Base-by-base conservation (phyloP, 1,139 yeast genomes). In the Yamadazyma kanchanaburiensis region DNA sequence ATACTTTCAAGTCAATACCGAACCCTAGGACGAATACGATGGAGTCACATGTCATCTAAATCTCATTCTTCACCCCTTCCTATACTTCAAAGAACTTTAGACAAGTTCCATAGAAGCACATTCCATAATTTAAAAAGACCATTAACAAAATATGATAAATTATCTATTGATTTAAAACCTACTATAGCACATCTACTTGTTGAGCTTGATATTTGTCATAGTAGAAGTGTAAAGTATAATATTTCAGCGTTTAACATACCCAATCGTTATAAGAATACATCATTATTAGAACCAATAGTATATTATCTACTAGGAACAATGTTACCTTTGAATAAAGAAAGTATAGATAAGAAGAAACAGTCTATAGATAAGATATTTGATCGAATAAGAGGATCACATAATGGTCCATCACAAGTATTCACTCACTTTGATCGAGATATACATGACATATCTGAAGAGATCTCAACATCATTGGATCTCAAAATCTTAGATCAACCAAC, bases 141-240 rank as follows among this genome's bases (percentile, higher is more conserved):
- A 17, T 35, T 44, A 5, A 28, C 15, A 4, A 33, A 40, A 11
- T 60, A 56, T 32, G 39, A 46, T 6, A 33, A 30, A 24, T 39
- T 41, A 27, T 22, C 19, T 2, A 24, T 50, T 3, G 34, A 31
- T 8, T 33, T 63, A 21, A 42, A 42, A 16, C 64, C 64, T 2
- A 45, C 48, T 2, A 34, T 62, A 1, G 43, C 40, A 15, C 49
- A 56, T 28, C 46, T 58, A 24, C 46, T 59, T 9, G 54, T 60
- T n/a, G 50, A 53, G 21, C 15, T 29, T n/a, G 37, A 35, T 17
- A 14, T 35, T n/a, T n/a, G n/a, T n/a, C n/a, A n/a, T n/a, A n/a
- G n/a, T n/a, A n/a, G n/a, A n/a, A n/a, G n/a, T n/a, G n/a, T n/a
- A 18, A 18, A 8, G 18, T 25, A 16, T 10, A 15, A n/a, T 7